Evolutionary conservation across 352 stramenopile genomes (phyloP), one percentile per base, ranked within the genome.

Genomic region (Globisporangium cystogenes): DNA sequence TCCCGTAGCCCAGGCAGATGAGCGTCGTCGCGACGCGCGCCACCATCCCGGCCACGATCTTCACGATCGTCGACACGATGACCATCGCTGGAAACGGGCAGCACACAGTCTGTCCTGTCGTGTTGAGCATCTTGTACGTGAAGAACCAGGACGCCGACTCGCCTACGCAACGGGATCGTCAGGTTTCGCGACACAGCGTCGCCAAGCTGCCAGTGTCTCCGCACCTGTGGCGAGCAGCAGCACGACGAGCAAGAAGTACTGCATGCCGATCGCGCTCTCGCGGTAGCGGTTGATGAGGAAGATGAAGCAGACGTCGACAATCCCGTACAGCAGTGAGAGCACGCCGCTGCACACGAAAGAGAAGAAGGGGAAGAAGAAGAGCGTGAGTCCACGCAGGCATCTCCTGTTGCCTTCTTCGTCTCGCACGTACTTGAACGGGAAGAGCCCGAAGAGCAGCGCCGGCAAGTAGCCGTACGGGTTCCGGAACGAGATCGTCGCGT

Each of bases 381-480:
- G 31, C 12, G 20, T 54, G n/a, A 24, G 39, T 44, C 39, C 1
- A 23, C 18, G 16, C n/a, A 24, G 18, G 4, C 7, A n/a, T 1
- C 36, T 42, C 7, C 18, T 24, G 18, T 44, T 7, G 1, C n/a
- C 21, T 12, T 4, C 39, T 27, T 44, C 18, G 4, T 7, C 23
- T 20, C 21, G 26, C 15, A 73, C 67, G 45, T 67, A 95, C 85
- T 82, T 93, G 73, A 96, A 94, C 11, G 80, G 83, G 51, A 88
- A 85, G 29, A 94, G 68, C 18, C 84, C 86, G 35, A 80, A 93
- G 29, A 94, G 68, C 35, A 93, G 57, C 20, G 74, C 82, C 2
- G 86, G 86, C 3, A 96, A 48, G 55, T 87, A 96, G 12, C 86
- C 86, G 50, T 93, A 93, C 21, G 82, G 72, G 53, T 96, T 96